Percentiles rank a stretch among this genome's conserved stretches.
phyloP scores from a whole-genome alignment of 2,329 filamentous ascomycete species.

The Colletotrichum sojae region DNA sequence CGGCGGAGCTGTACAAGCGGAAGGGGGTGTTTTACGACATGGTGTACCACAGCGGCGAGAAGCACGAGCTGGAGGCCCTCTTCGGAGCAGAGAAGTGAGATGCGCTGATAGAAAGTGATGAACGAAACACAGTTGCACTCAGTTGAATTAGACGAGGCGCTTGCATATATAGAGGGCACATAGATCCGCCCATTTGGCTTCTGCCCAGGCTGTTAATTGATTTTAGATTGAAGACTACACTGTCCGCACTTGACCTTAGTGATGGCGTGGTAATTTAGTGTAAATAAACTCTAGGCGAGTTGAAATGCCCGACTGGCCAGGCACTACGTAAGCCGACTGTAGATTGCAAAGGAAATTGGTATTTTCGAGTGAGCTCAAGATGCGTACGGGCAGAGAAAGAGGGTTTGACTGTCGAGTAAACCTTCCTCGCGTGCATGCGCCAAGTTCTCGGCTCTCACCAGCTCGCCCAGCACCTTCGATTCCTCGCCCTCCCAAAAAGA shows the following conservation, averaged over 20 bases:
- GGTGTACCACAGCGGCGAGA: conserved; percentile 69
- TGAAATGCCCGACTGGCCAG: no score
- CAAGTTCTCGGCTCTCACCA: no score
- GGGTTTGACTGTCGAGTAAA: no score
- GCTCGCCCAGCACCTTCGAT: no score
- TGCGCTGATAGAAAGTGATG: neutral
- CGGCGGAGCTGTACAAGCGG: conserved; percentile 60
- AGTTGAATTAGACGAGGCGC: neutral
- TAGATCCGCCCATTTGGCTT: neutral
- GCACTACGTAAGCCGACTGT: no score
- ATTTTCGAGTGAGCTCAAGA: no score
- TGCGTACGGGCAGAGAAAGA: no score
- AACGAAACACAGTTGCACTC: neutral
- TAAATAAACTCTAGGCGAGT: no score
- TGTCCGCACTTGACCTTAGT: neutral
- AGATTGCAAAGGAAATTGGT: no score
- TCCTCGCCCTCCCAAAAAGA: neutral
- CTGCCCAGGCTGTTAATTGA: neutral
- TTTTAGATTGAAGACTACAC: neutral
- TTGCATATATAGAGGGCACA: neutral
- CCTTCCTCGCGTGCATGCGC: no score
- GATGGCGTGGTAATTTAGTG: no score
- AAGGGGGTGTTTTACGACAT: conserved; percentile 67
- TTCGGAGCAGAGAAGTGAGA: conserved; percentile 43
- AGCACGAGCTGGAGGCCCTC: conserved; percentile 59